Conservation (phyloP, 257 asterid species). For the Solanum gracilifrons region DNA sequence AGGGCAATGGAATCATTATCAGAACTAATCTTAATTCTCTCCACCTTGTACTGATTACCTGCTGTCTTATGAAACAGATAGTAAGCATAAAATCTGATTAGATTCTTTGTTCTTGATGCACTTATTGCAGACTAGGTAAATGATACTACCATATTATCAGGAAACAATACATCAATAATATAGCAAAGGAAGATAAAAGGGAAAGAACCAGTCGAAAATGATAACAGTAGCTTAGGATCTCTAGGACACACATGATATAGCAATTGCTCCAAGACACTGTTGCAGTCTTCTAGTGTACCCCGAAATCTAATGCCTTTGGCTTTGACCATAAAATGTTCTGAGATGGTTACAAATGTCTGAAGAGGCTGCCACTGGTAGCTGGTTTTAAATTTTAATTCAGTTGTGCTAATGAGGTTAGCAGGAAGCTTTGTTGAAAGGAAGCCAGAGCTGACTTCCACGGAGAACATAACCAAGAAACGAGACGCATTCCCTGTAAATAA, state of each 20-base stretch:
- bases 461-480: constrained; percentile 45
- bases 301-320: constrained; percentile 81
- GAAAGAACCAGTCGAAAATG: background rate
- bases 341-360: constrained; percentile 74
- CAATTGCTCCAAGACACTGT: constrained; percentile 44
- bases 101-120: background rate
- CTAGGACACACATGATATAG: constrained; percentile 46
- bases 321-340: constrained; percentile 61
- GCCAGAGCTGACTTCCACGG: constrained; percentile 77
- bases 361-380: constrained; percentile 86
- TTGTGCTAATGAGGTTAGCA: constrained; percentile 47
- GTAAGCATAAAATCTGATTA: background rate
- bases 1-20: background rate
- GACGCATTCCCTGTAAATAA: constrained; percentile 50
- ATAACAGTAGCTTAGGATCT: background rate
- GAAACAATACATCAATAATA: background rate
- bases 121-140: background rate
- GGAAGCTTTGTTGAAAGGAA: constrained; percentile 59
- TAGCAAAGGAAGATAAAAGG: background rate
- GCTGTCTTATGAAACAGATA: background rate
- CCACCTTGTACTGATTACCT: background rate
- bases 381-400: constrained; percentile 59
- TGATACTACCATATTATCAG: background rate
- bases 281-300: constrained; percentile 62
- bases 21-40: background rate